phyloP scores from a whole-genome alignment of 441 rosid genomes.

The Melastoma candidum region DNA sequence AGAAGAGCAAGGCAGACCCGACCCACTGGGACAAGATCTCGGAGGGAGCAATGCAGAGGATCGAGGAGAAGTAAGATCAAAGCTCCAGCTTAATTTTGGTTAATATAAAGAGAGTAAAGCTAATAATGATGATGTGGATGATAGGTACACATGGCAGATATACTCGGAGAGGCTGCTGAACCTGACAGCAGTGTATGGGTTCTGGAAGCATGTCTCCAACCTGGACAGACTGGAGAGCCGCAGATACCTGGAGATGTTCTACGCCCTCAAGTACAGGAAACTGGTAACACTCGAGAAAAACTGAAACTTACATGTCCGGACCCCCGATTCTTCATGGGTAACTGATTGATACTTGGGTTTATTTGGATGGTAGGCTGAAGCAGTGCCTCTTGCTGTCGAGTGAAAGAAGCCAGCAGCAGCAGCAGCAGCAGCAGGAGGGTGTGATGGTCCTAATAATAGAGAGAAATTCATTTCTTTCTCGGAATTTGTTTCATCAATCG shows the following conservation, averaged over 20 bases:
- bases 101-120: too few species aligned
- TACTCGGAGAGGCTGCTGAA: slow-evolving; percentile 87
- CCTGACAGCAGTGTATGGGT: slow-evolving; percentile 82
- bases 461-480: too few species aligned
- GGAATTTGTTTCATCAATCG: too few species aligned
- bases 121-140: too few species aligned
- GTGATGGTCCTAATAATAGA: too few species aligned
- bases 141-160: slow-evolving; percentile 85
- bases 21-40: slow-evolving; percentile 69
- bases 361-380: slow-evolving; percentile 54
- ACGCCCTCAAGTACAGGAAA: slow-evolving; percentile 78
- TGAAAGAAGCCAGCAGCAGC: slow-evolving; percentile 3
- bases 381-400: slow-evolving; percentile 70
- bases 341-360: too few species aligned
- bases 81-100: too few species aligned
- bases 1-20: slow-evolving; percentile 58
- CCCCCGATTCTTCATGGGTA: too few species aligned
- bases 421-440: too few species aligned
- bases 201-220: slow-evolving; percentile 95
- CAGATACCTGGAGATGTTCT: slow-evolving; percentile 93
- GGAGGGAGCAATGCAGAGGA: slow-evolving; percentile 63
- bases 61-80: slow-evolving; percentile 59
- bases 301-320: too few species aligned
- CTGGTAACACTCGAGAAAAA: slow-evolving; percentile 27
- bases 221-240: slow-evolving; percentile 88